Evolutionary conservation across 192 early-diverging fungal genomes (phyloP).

Genomic region (Rhizophagus prolifer): DNA sequence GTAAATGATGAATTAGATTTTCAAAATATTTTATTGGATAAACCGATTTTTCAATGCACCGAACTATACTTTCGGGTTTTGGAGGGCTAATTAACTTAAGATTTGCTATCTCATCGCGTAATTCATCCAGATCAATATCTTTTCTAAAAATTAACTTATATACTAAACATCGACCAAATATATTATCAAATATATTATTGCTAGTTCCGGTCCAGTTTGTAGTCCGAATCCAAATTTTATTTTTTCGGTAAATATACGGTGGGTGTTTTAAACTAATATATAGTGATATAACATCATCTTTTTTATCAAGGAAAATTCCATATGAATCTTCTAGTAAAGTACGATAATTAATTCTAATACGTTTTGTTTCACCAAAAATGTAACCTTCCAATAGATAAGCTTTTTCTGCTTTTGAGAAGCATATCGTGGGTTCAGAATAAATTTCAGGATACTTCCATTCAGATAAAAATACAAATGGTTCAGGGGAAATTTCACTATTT

Average conservation of each 20-base stretch:
- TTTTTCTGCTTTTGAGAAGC: background rate
- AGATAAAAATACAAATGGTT: background rate
- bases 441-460: background rate
- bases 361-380: background rate
- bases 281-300: background rate
- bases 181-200: background rate
- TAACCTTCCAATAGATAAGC: background rate
- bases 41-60: background rate
- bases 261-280: conserved; percentile 15
- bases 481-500: background rate
- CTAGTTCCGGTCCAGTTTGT: background rate
- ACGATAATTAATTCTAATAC: background rate
- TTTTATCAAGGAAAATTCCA: background rate
- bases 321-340: background rate
- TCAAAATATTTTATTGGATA: background rate
- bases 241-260: background rate
- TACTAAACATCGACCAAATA: conserved; percentile 19
- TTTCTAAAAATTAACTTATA: background rate
- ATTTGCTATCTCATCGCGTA: background rate
- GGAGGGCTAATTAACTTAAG: background rate
- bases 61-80: background rate
- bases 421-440: background rate
- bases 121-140: background rate
- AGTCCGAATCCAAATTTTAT: background rate
- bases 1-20: background rate